Conservation (phyloP, 345 rosid genomes). For the Mangifera indica region DNA sequence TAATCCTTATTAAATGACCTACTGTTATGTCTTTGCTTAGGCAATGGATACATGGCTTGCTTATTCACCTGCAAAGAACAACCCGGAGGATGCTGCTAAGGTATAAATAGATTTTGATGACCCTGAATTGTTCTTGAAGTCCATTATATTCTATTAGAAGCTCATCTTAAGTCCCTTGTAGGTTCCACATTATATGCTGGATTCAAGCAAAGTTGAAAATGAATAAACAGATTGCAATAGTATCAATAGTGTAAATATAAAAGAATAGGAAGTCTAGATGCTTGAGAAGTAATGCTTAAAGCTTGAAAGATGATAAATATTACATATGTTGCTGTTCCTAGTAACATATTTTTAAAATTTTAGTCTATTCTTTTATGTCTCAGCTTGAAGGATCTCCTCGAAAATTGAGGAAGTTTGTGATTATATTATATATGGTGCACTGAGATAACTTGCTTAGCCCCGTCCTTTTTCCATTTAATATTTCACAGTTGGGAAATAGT, state of each 20-base stretch:
- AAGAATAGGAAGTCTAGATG: background rate
- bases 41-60: constrained; percentile 87
- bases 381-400: constrained; percentile 1
- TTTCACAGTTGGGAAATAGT: too few species aligned
- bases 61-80: constrained; percentile 92
- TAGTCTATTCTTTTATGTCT: background rate
- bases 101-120: constrained; percentile 29
- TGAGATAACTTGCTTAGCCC: background rate
- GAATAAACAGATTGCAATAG: background rate
- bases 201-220: background rate
- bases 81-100: constrained; percentile 95
- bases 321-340: background rate
- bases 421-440: background rate
- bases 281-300: background rate
- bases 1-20: constrained; percentile 8
- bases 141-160: background rate
- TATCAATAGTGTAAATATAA: background rate
- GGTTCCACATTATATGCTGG: background rate
- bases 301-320: background rate
- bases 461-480: background rate
- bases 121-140: background rate
- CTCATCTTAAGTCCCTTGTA: background rate
- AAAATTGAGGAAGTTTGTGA: background rate
- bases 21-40: constrained; percentile 30
- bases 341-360: background rate